Conservation (phyloP, 1,284 basidiomycete species). For the Leccinum griseonigrum region DNA sequence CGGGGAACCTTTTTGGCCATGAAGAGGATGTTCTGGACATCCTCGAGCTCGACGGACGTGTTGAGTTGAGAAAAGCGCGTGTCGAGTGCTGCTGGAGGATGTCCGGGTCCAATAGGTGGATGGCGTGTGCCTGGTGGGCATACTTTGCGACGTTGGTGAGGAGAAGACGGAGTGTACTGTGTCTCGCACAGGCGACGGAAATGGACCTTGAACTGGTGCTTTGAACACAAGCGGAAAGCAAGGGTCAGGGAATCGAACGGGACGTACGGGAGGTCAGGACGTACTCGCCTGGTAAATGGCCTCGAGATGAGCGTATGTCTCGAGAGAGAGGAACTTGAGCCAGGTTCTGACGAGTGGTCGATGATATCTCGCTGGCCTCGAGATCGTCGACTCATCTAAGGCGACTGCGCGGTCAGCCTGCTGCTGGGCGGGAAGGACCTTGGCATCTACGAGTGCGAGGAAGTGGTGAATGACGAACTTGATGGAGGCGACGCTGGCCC, state of each 20-base stretch:
- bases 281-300: constrained; percentile 85
- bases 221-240: constrained; percentile 96
- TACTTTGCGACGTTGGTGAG: constrained; percentile 96
- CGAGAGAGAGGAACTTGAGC: constrained; percentile 94
- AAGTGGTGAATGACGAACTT: too few relatives aligned
- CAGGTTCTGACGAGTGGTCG: constrained; percentile 95
- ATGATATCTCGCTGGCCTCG: constrained; percentile 91
- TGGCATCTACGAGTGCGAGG: constrained; percentile 84
- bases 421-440: constrained; percentile 85
- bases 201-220: constrained; percentile 94
- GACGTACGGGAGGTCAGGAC: neutral
- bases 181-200: too few relatives aligned
- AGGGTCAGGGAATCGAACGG: constrained; percentile 28
- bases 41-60: constrained; percentile 96
- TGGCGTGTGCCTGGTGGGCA: constrained; percentile 92
- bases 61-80: constrained; percentile 98
- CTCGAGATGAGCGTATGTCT: constrained; percentile 92
- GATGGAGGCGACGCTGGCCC: constrained; percentile 91
- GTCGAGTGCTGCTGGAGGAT: constrained; percentile 96
- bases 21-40: constrained; percentile 94
- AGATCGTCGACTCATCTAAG: constrained; percentile 86
- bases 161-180: constrained; percentile 93
- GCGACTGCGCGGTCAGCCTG: constrained; percentile 73
- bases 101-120: constrained; percentile 96
- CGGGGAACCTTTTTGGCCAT: constrained; percentile 91